phyloP scores from a whole-genome alignment of 495 filamentous ascomycete genomes.

The Daldinia caldariorum region DNA sequence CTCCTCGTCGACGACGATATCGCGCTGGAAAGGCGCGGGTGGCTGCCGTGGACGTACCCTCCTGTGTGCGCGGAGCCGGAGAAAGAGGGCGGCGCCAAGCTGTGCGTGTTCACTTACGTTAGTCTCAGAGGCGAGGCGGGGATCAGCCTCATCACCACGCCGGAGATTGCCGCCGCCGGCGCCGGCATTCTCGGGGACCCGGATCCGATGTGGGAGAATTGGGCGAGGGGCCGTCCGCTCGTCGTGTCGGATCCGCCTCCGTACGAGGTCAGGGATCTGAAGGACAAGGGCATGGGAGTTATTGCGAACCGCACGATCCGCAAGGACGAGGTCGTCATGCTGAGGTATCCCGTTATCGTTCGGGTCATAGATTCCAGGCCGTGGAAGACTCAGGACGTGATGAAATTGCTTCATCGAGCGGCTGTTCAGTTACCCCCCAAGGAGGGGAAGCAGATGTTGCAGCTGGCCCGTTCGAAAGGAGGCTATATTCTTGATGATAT shows the following conservation, averaged over 20 bases:
- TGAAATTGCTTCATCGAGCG: slow-evolving; percentile 42
- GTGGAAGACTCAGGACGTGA: slow-evolving; percentile 37
- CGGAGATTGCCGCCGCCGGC: slow-evolving; percentile 39
- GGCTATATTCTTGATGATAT: slow-evolving; percentile 48
- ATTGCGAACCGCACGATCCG: slow-evolving; percentile 47
- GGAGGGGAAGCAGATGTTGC: slow-evolving; percentile 27
- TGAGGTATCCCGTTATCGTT: slow-evolving; percentile 44
- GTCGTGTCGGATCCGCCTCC: slow-evolving; percentile 13
- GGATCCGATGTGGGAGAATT: slow-evolving; percentile 27
- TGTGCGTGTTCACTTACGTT: slow-evolving; percentile 44
- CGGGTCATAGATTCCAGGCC: slow-evolving; percentile 38
- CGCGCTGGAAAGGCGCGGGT: slow-evolving; percentile 20
- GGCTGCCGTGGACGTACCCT: slow-evolving; percentile 50
- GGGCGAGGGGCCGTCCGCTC: slow-evolving; percentile 32
- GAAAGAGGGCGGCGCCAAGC: slow-evolving; percentile 32
- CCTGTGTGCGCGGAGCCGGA: slow-evolving; percentile 44
- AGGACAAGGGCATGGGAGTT: slow-evolving; percentile 49
- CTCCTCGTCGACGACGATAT: slow-evolving; percentile 43
- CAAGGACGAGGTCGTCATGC: slow-evolving; percentile 45
- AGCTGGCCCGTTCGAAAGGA: slow-evolving; percentile 36
- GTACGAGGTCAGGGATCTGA: slow-evolving; percentile 46
- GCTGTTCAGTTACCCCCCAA: slow-evolving; percentile 38
- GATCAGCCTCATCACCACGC: slow-evolving; percentile 46
- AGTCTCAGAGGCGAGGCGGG: slow-evolving; percentile 37
- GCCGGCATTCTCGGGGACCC: slow-evolving; percentile 29